A percentile compares a stretch with the other conserved stretches of the same genome.
Conservation (phyloP, 2,329 filamentous ascomycete species). For the Magnaporthiopsis poae region DNA sequence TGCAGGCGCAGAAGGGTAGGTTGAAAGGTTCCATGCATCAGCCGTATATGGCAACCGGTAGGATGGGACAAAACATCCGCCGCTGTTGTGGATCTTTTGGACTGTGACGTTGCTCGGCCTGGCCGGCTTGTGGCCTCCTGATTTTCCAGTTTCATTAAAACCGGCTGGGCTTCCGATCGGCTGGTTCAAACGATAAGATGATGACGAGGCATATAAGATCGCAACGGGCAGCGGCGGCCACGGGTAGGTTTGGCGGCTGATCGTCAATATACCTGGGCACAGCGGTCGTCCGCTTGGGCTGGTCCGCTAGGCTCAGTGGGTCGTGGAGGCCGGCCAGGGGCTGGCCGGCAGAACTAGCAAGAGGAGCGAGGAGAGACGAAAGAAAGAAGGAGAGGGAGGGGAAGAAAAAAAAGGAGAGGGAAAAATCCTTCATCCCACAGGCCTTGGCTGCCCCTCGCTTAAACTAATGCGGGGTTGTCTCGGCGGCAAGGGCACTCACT, state of each 20-base stretch:
- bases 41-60: background rate
- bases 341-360: too few relatives aligned
- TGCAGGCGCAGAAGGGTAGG: background rate
- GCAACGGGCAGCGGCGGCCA: background rate
- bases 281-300: too few relatives aligned
- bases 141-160: background rate
- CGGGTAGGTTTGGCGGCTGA: background rate
- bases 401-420: background rate
- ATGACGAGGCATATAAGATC: too few relatives aligned
- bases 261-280: too few relatives aligned
- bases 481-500: background rate
- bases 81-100: background rate
- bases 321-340: too few relatives aligned
- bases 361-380: background rate
- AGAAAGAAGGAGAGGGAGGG: too few relatives aligned
- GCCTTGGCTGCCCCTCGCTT: background rate
- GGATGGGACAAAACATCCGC: background rate
- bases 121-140: background rate
- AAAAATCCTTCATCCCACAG: background rate
- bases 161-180: background rate
- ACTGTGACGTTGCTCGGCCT: background rate
- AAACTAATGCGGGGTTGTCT: background rate
- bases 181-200: background rate
- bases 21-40: background rate
- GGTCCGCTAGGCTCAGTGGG: too few relatives aligned